phyloP scores from a whole-genome alignment of 2,329 filamentous ascomycete species.

The Trichoderma aggressivum region DNA sequence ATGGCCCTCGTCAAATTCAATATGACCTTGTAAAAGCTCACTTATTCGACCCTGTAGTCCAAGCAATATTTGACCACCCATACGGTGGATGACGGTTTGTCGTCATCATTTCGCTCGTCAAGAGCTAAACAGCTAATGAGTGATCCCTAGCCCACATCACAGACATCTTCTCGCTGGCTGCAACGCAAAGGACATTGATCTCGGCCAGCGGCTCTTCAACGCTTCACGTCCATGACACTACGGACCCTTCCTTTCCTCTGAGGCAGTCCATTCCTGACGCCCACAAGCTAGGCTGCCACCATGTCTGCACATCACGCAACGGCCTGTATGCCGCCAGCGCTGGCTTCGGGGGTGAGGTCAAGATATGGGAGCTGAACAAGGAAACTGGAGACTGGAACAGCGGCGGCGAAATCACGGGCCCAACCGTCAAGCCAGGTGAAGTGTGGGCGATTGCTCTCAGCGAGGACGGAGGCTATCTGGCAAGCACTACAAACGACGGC shows the following conservation, averaged over 20 bases:
- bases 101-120: constrained; percentile 24
- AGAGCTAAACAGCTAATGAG: constrained; percentile 20
- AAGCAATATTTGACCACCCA: constrained; percentile 97
- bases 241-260: constrained; percentile 68
- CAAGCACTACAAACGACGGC: constrained; percentile 84
- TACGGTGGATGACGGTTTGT: constrained; percentile 78
- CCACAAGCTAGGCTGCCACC: constrained; percentile 88
- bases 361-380: constrained; percentile 68
- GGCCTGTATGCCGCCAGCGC: constrained; percentile 74
- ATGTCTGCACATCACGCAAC: constrained; percentile 68
- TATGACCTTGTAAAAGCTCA: neutral
- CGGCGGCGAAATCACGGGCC: constrained; percentile 40
- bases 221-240: constrained; percentile 76
- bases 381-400: constrained; percentile 53
- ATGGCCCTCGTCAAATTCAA: constrained; percentile 3
- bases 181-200: constrained; percentile 69
- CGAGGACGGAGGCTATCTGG: constrained; percentile 77
- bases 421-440: constrained; percentile 60
- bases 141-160: constrained; percentile 65
- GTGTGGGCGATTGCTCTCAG: constrained; percentile 87
- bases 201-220: constrained; percentile 82
- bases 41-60: constrained; percentile 55
- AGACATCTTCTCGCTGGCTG: constrained; percentile 80
- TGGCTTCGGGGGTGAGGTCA: constrained; percentile 86
- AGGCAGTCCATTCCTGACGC: constrained; percentile 74